phyloP scores from a whole-genome alignment of 2,329 filamentous ascomycete genomes.

The Xylariaceae sp. region DNA sequence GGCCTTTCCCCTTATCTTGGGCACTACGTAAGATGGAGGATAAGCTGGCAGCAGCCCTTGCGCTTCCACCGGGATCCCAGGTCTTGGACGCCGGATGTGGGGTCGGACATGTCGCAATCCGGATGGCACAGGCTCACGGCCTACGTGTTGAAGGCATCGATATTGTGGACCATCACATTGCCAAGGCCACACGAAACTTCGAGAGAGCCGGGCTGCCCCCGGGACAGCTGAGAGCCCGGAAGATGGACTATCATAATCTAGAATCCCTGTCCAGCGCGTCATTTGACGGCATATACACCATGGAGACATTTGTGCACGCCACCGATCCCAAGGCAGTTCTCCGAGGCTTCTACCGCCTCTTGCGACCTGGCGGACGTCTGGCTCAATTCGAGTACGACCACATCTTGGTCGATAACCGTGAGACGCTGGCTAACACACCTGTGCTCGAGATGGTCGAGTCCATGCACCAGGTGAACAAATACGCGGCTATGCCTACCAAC shows the following conservation, averaged over 20 bases:
- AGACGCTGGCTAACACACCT: slow-evolving; percentile 5
- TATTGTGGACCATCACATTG: slow-evolving; percentile 42
- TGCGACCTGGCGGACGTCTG: slow-evolving; percentile 43
- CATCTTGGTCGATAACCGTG: slow-evolving; percentile 4
- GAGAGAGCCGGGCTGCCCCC: too few species aligned
- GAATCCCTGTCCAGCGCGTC: slow-evolving; percentile 33
- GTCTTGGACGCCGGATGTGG: slow-evolving; percentile 50
- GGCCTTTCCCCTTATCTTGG: slow-evolving; percentile 8
- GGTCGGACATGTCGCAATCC: slow-evolving; percentile 43
- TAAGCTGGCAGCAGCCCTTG: slow-evolving; percentile 33
- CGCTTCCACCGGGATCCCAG: slow-evolving; percentile 33
- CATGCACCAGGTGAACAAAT: slow-evolving; percentile 36
- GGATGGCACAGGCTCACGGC: slow-evolving; percentile 39
- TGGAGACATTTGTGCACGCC: slow-evolving; percentile 52
- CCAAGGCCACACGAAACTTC: too few species aligned
- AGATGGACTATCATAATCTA: slow-evolving; percentile 50
- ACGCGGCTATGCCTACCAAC: slow-evolving; percentile 42
- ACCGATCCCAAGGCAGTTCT: slow-evolving; percentile 41
- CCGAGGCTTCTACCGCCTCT: slow-evolving; percentile 40
- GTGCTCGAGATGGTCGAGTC: slow-evolving; percentile 27
- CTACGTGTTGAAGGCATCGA: slow-evolving; percentile 43
- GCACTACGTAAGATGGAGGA: slow-evolving; percentile 40
- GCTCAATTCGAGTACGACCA: slow-evolving; percentile 45
- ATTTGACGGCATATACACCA: slow-evolving; percentile 49
- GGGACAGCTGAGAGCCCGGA: too few species aligned